Percentiles rank a stretch among this genome's conserved stretches.
phyloP scores from a whole-genome alignment of 305 asterid genomes.

The Fraxinus platypoda region DNA sequence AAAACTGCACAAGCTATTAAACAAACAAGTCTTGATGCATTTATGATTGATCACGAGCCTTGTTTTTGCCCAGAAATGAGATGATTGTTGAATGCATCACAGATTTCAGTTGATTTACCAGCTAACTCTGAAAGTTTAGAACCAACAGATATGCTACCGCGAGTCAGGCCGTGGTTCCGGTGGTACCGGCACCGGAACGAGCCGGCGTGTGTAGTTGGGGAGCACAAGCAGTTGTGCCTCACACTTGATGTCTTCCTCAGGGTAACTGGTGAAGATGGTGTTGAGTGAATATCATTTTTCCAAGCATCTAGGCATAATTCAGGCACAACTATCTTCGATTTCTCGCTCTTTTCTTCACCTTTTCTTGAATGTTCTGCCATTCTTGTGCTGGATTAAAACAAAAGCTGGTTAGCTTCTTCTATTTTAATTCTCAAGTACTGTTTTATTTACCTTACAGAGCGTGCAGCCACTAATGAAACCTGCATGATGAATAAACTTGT shows the following conservation, averaged over 20 bases:
- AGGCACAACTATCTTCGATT: constrained; percentile 29
- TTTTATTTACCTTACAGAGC: not conserved
- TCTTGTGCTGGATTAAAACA: constrained; percentile 22
- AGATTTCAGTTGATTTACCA: constrained; percentile 17
- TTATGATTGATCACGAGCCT: constrained; percentile 25
- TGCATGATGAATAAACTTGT: not conserved
- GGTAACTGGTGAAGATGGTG: constrained; percentile 51
- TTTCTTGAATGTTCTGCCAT: constrained; percentile 37
- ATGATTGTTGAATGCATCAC: constrained; percentile 11
- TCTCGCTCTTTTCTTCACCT: constrained; percentile 15
- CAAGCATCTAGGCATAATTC: constrained; percentile 22
- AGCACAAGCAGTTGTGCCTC: constrained; percentile 51
- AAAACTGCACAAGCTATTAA: constrained; percentile 3
- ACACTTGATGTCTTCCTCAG: constrained; percentile 31
- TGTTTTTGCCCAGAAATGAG: constrained; percentile 26
- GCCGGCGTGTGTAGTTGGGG: constrained; percentile 64
- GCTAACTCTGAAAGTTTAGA: constrained; percentile 49
- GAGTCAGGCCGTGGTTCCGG: constrained; percentile 30
- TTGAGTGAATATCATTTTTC: constrained; percentile 17
- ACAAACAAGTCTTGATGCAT: constrained; percentile 7
- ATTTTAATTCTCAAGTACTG: not conserved
- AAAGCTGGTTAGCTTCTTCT: not conserved
- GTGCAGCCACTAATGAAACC: not conserved
- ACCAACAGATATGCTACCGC: constrained; percentile 52
- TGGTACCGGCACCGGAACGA: constrained; percentile 68